Evolutionary conservation across 1,139 yeast genomes (phyloP), one percentile per base, ranked within the genome.

Genomic region (Saccharomyces uvarum): DNA sequence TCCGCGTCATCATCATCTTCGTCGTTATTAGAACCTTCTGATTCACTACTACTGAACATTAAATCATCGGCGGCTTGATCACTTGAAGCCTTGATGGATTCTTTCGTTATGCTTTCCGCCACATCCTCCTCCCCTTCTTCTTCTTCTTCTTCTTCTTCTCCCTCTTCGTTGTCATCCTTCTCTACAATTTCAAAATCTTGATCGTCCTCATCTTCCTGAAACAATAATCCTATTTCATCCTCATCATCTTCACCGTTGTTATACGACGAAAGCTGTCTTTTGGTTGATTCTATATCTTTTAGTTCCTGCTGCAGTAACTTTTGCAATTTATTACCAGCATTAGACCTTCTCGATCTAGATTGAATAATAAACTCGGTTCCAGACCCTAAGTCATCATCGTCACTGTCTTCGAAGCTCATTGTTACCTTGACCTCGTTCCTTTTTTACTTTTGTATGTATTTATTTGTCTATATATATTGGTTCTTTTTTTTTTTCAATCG

Each of bases 261-360:
- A 9, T 16, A 38, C 4, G 44, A 38, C 11, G 44, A 38, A 24
- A 66, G 32, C 3, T 55, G 52, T 74, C 56, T 73, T 75, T 55
- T 75, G 72, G 27, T 75, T 56, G 42, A 67, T 58, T 52, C 62
- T 63, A 57, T 66, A 61, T 47, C 79, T 75, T 57, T 74, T 73
- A 66, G 53, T 64, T 90, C 97, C 47, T 87, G 78, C 57, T 83
- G 86, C 26, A 93, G 75, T 61, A 93, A 77, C 57, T 84, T 84
- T 65, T 82, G 81, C 65, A 93, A 75, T 56, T 95, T 77, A 53
- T 89, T 86, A 9, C 99, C 99, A 1, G 99, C 99, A 72, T 93
- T 93, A 51, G 89, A 72, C 53, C 99, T 82, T 60, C 90, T 78
- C 56, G 83, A 74, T 59, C 97, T 79, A 4, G 95, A 84, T 38